Percentiles rank a stretch among this genome's conserved stretches.
Conservation (phyloP, 2,329 filamentous ascomycete genomes). For the Teratosphaeria gauchensis region DNA sequence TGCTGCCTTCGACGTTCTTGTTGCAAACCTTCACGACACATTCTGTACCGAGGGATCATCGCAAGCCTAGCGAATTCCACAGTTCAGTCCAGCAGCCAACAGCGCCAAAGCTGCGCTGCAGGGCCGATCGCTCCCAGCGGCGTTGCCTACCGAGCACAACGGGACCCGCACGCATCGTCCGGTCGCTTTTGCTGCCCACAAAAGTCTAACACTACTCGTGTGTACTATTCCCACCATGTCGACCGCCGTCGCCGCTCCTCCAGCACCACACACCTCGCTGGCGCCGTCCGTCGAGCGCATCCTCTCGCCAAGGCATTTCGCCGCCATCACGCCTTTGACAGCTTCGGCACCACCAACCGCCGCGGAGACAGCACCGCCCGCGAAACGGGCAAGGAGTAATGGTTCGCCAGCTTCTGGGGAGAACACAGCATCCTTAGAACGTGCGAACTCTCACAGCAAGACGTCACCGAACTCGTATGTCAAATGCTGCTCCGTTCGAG, state of each 20-base stretch:
- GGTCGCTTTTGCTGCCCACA: neutral
- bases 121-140: neutral
- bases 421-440: conserved; percentile 10
- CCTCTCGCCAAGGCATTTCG: conserved; percentile 33
- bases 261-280: conserved; percentile 27
- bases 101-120: neutral
- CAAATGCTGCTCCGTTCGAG: conserved; percentile 3
- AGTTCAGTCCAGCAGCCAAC: neutral
- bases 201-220: neutral
- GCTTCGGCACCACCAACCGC: conserved; percentile 3
- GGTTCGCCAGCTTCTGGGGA: conserved; percentile 27
- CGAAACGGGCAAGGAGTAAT: conserved; percentile 24
- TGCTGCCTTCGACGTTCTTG: neutral
- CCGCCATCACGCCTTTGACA: conserved; percentile 30
- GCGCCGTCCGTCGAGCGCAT: conserved; percentile 25
- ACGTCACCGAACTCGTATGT: conserved; percentile 39
- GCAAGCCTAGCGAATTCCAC: neutral
- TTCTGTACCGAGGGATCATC: neutral
- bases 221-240: conserved; percentile 30
- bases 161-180: neutral
- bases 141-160: neutral
- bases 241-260: conserved; percentile 36
- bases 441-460: conserved; percentile 40
- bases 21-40: neutral
- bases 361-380: conserved; percentile 12